phyloP scores from a whole-genome alignment of 2,329 filamentous ascomycete species.

The Epicoccum sorghinum region DNA sequence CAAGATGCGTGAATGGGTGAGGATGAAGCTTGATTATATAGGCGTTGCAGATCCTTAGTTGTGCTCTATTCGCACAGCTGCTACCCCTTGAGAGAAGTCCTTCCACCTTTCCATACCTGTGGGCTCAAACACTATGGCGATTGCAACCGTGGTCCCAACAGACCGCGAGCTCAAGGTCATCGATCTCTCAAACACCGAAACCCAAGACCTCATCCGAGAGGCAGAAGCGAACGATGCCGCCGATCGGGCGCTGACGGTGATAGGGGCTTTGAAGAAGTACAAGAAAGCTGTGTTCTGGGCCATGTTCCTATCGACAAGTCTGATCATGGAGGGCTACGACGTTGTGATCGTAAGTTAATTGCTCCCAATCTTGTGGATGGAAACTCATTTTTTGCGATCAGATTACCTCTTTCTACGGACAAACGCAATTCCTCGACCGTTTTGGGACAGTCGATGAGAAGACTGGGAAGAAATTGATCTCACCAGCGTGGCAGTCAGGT shows the following conservation, averaged over 20 bases:
- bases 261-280: slow-evolving; percentile 2
- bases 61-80: too few relatives aligned
- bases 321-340: slow-evolving; percentile 6
- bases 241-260: background rate
- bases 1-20: too few relatives aligned
- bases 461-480: background rate
- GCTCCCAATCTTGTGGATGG: too few relatives aligned
- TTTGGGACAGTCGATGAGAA: background rate
- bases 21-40: too few relatives aligned
- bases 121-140: background rate
- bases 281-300: slow-evolving; percentile 5
- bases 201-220: slow-evolving; percentile 4
- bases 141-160: background rate
- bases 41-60: too few relatives aligned
- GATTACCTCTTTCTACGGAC: slow-evolving; percentile 2
- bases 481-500: slow-evolving; percentile 2
- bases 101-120: too few relatives aligned
- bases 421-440: background rate
- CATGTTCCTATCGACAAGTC: slow-evolving; percentile 4
- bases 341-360: background rate
- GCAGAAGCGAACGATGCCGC: slow-evolving; percentile 3
- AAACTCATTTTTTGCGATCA: background rate
- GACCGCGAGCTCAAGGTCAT: slow-evolving; percentile 4
- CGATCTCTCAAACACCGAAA: background rate
- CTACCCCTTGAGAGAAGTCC: too few relatives aligned